Conservation (phyloP, 305 asterid species). For the Vinca major region DNA sequence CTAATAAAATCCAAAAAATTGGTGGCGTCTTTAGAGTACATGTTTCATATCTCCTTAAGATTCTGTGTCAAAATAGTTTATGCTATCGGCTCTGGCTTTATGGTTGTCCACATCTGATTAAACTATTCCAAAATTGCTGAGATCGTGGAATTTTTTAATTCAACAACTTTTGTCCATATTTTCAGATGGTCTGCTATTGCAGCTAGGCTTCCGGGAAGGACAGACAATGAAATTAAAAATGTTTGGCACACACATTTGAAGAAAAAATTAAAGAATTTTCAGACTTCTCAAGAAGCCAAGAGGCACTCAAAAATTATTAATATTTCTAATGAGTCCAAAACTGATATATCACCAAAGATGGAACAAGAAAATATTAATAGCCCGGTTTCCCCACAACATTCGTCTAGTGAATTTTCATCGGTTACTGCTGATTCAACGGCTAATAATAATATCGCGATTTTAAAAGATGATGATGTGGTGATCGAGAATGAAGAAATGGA, state of each 20-base stretch:
- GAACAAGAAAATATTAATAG: not conserved
- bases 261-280: slow-evolving; percentile 41
- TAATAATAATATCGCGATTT: not conserved
- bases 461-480: not conserved
- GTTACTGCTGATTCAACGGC: slow-evolving; percentile 12
- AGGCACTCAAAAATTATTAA: slow-evolving; percentile 10
- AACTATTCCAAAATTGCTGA: slow-evolving; percentile 14
- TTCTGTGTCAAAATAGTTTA: slow-evolving; percentile 25
- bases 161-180: slow-evolving; percentile 6
- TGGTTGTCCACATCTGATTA: slow-evolving; percentile 21
- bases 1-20: too few relatives aligned
- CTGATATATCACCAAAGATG: not conserved
- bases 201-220: slow-evolving; percentile 77
- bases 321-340: slow-evolving; percentile 2
- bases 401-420: slow-evolving; percentile 17
- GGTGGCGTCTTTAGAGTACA: not conserved
- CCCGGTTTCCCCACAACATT: slow-evolving; percentile 18
- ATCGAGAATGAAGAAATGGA: slow-evolving; percentile 17
- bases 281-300: slow-evolving; percentile 36
- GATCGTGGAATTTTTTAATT: slow-evolving; percentile 19
- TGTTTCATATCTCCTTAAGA: slow-evolving; percentile 28
- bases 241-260: slow-evolving; percentile 93
- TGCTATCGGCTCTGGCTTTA: slow-evolving; percentile 27
- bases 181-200: slow-evolving; percentile 92
- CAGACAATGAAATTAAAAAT: slow-evolving; percentile 91